Conservation (phyloP, 345 rosid species). For the Populus nigra region DNA sequence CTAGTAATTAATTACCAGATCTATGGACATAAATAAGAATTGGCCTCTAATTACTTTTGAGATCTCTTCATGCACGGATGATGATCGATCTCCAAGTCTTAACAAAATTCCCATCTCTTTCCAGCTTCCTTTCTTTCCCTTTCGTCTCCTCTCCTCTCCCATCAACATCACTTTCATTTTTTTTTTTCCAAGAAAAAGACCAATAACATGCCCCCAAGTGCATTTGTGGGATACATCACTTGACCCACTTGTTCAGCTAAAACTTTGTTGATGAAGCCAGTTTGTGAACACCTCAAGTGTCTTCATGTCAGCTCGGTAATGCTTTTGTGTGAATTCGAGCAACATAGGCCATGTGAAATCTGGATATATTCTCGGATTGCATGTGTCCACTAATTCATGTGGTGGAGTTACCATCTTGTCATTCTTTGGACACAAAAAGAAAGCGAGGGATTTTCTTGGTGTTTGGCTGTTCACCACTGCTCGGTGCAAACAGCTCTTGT, state of each 20-base stretch:
- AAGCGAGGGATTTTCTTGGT: constrained; percentile 89
- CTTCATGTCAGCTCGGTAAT: constrained; percentile 88
- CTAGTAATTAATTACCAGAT: constrained; percentile 8
- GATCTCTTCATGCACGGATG: constrained; percentile 11
- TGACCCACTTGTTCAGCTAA: not conserved
- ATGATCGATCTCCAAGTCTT: not conserved
- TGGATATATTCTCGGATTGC: constrained; percentile 63
- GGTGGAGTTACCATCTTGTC: constrained; percentile 86
- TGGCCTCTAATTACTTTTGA: not conserved
- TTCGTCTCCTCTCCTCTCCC: not conserved
- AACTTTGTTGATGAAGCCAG: constrained; percentile 48
- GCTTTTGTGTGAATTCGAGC: constrained; percentile 81
- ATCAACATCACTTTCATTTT: constrained; percentile 24
- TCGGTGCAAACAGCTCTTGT: constrained; percentile 90
- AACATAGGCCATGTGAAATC: constrained; percentile 85
- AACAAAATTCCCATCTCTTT: not conserved
- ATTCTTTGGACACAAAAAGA: constrained; percentile 79
- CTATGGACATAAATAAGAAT: constrained; percentile 18
- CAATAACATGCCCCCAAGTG: not conserved
- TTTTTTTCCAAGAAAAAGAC: not conserved
- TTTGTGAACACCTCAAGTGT: constrained; percentile 62
- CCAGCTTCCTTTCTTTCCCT: not conserved
- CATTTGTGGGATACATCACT: not conserved
- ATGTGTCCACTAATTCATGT: constrained; percentile 49
- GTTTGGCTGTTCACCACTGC: constrained; percentile 86